These are phyloP conservation scores for Candida ipomoeae DNA, from an alignment of 805 yeast species.

Conservation along the genomic window DNA sequence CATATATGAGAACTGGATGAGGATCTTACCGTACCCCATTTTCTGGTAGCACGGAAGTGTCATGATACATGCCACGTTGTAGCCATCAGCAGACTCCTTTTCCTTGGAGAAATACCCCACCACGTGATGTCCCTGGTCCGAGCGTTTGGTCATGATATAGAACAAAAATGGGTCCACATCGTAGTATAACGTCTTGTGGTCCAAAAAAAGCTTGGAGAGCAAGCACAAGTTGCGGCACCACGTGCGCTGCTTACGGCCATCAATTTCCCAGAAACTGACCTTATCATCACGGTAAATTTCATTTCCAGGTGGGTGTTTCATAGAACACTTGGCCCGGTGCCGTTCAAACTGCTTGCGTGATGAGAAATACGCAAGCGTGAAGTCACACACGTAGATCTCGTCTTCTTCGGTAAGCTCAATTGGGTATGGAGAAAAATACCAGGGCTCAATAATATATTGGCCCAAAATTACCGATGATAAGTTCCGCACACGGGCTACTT, in stretches of 20 bases:
- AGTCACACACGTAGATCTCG: constrained; percentile 85
- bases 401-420: constrained; percentile 91
- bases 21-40: constrained; percentile 86
- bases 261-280: constrained; percentile 94
- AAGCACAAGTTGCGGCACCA: constrained; percentile 97
- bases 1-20: constrained; percentile 92
- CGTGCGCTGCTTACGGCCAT: constrained; percentile 91
- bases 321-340: constrained; percentile 79
- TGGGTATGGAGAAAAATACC: constrained; percentile 99
- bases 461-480: constrained; percentile 78
- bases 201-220: constrained; percentile 83
- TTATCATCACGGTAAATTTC: constrained; percentile 92
- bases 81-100: constrained; percentile 91
- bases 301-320: constrained; percentile 97
- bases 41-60: constrained; percentile 96
- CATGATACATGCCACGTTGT: constrained; percentile 94
- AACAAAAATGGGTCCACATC: constrained; percentile 97
- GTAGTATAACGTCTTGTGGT: constrained; percentile 93
- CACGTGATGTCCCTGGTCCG: constrained; percentile 88
- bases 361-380: constrained; percentile 82
- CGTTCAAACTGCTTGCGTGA: constrained; percentile 89
- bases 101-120: constrained; percentile 97
- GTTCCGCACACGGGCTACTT: constrained; percentile 87
- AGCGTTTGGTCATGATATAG: constrained; percentile 90
- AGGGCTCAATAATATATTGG: constrained; percentile 89